Base-by-base conservation (phyloP, 305 asterid species). In the Solanum aculeatissimum region DNA sequence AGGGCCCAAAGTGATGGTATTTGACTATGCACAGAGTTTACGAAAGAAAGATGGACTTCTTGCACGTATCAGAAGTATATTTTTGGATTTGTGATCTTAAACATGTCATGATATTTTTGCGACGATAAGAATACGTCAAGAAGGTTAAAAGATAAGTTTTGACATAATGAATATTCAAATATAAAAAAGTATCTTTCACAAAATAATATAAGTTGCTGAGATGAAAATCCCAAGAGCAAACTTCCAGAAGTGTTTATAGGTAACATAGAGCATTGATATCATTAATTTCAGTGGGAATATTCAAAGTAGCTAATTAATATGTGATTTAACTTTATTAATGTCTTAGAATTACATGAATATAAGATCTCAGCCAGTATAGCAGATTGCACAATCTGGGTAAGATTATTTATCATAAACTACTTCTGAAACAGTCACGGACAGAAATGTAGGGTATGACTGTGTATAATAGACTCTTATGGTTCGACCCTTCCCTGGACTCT, bases 21-120 rank as follows among this genome's bases (percentile, higher is more conserved):
- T 65, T 15, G 42, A 27, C 0, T 0, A 1, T 7, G 4, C 2
- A 62, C 0, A 1, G 0, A 25, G 4, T 29, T 65, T 27, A 27
- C 10, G 5, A 63, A 63, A 25, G 2, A 2, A 25, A 62, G 27
- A 55, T 0, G 5, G 18, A 63, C 5, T 6, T 62, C 10, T 25
- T 25, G 1, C 40, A 13, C 10, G 6, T 14, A 63, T 27, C 3
- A 29, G 0, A 16, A 29, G 18, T 14, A 0, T 0, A 29, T 29
- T 29, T n/a, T 27, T 65, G 1, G 14, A 6, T 12, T 63, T 63
- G 2, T 29, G 3, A 0, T 65, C 0, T 65, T 65, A 7, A 65
- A 29, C 12, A 0, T 15, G 21, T 14, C 7, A 65, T 27, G 12
- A 63, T 8, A 7, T 27, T 63, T 54, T 13, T 63, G 0, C 1